A percentile compares a stretch with the other conserved stretches of the same genome.
phyloP scores from a whole-genome alignment of 140 eudicot genomes.

The Oenanthe javanica region DNA sequence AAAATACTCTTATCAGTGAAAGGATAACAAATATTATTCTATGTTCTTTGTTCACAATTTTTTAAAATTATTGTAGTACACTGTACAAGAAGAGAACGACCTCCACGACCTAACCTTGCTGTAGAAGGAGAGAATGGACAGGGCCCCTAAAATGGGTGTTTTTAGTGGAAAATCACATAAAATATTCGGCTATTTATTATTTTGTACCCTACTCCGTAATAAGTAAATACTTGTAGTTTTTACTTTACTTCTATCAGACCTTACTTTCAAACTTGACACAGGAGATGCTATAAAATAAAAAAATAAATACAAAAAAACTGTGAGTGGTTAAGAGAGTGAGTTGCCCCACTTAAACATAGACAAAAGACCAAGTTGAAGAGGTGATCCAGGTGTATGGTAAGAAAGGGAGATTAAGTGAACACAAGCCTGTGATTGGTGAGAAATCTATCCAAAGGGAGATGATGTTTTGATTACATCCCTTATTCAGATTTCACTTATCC shows the following conservation, averaged over 20 bases:
- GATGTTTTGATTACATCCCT: neutral
- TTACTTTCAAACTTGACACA: neutral
- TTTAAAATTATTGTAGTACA: no score
- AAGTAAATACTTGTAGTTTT: no score
- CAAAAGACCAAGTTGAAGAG: conserved; percentile 5
- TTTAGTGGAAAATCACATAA: no score
- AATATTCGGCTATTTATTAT: no score
- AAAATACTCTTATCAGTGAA: no score
- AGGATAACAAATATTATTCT: no score
- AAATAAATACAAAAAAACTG: neutral
- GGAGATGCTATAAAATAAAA: neutral
- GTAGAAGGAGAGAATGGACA: no score
- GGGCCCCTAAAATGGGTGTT: no score
- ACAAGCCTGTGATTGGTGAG: conserved; percentile 51
- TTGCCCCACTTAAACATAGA: neutral
- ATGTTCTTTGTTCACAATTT: no score
- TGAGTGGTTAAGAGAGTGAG: neutral
- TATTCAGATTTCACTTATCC: conserved; percentile 45
- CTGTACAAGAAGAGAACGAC: no score
- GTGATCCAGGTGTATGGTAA: conserved; percentile 34
- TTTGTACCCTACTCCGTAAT: no score
- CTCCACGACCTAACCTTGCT: no score
- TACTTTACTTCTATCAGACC: neutral
- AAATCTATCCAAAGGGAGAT: conserved; percentile 44
- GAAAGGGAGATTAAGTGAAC: conserved; percentile 12